Percentiles rank a stretch among this genome's conserved stretches.
phyloP scores from a whole-genome alignment of 345 rosid species.

The Boechera divaricarpa region DNA sequence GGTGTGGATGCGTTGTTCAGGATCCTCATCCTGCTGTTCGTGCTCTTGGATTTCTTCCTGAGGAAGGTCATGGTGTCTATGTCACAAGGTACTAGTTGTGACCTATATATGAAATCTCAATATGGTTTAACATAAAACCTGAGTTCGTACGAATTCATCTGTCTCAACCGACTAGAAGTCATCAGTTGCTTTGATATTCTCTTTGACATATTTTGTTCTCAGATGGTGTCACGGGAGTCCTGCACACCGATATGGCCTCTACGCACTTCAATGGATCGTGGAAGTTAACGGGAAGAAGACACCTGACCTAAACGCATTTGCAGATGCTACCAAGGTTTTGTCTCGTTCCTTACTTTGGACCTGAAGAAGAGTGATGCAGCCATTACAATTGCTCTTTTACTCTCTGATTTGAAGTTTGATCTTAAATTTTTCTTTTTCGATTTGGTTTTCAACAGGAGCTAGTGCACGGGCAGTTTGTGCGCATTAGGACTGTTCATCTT shows the following conservation, averaged over 20 bases:
- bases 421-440: neutral
- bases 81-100: slow-evolving; percentile 64
- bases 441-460: slow-evolving; percentile 60
- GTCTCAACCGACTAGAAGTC: neutral
- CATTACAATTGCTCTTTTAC: slow-evolving; percentile 2
- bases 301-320: slow-evolving; percentile 80
- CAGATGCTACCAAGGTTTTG: slow-evolving; percentile 70
- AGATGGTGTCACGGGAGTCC: slow-evolving; percentile 99
- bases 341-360: slow-evolving; percentile 15
- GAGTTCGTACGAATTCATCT: neutral
- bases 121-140: slow-evolving; percentile 22
- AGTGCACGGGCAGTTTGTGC: slow-evolving; percentile 84
- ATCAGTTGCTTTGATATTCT: slow-evolving; percentile 1
- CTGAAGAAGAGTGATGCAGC: slow-evolving; percentile 1
- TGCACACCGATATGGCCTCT: slow-evolving; percentile 80
- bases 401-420: neutral
- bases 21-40: slow-evolving; percentile 93
- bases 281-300: slow-evolving; percentile 88
- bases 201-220: slow-evolving; percentile 24
- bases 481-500: slow-evolving; percentile 79
- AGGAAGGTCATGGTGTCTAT: slow-evolving; percentile 97
- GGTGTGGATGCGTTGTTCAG: slow-evolving; percentile 96
- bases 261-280: slow-evolving; percentile 92
- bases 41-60: slow-evolving; percentile 97
- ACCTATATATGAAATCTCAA: slow-evolving; percentile 10